Percentiles rank a stretch among this genome's conserved stretches.
phyloP scores from a whole-genome alignment of 352 stramenopile species.

The Pythium brassicae region DNA sequence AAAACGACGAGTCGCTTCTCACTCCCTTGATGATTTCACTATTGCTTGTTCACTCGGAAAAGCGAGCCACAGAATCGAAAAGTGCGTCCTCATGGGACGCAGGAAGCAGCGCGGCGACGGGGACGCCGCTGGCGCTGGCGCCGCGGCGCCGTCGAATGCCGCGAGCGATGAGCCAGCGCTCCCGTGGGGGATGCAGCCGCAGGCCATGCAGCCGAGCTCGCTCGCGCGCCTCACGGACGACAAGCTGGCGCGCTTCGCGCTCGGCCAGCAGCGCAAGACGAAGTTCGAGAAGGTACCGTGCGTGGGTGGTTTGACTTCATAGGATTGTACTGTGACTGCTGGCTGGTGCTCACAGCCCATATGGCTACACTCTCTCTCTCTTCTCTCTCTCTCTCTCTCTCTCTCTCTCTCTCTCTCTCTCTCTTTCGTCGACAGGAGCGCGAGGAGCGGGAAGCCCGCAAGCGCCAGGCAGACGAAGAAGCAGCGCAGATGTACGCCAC shows the following conservation, averaged over 20 bases:
- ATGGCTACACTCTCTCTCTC: not conserved
- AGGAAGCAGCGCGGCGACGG: not conserved
- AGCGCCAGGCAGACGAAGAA: constrained; percentile 81
- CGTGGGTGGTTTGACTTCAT: not conserved
- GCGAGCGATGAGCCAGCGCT: constrained; percentile 13
- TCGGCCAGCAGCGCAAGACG: constrained; percentile 82
- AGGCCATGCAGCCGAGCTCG: constrained; percentile 67
- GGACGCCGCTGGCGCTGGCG: not conserved
- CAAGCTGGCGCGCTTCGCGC: constrained; percentile 72
- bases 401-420: too few relatives aligned
- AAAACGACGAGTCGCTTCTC: too few relatives aligned
- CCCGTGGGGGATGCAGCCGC: constrained; percentile 62
- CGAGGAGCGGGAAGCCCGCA: constrained; percentile 79
- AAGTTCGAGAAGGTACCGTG: constrained; percentile 76
- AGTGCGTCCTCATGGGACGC: constrained; percentile 1
- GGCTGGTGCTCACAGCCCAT: not conserved
- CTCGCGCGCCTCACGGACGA: constrained; percentile 64
- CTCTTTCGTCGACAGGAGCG: constrained; percentile 44
- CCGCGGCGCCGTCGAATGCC: not conserved
- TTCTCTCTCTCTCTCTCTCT: too few relatives aligned
- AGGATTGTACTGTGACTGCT: not conserved
- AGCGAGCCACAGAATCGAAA: not conserved
- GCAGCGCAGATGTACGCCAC: constrained; percentile 84
- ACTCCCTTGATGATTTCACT: not conserved
- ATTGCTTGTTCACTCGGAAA: not conserved